Base-by-base conservation (phyloP, 1,284 basidiomycete species). In the Pseudozyma sp. region DNA sequence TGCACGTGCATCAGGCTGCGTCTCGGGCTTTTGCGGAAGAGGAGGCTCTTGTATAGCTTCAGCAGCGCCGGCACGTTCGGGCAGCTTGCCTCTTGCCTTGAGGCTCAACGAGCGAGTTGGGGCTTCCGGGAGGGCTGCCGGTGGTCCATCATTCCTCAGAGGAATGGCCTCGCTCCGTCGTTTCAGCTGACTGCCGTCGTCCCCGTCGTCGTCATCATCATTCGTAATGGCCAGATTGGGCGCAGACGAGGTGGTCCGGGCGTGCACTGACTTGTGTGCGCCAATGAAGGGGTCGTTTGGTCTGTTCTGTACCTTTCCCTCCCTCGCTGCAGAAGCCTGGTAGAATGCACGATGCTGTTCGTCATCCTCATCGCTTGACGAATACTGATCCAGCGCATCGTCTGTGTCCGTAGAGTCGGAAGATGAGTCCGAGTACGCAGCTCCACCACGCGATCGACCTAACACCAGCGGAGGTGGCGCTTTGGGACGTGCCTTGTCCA, bases 371-470 rank as follows among this genome's bases (percentile, higher is more conserved):
- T 70, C 67, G 44, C 72, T 70, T 11, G 64, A 70, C 19, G 64
- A 70, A 38, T 70, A 76, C 52, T 62, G 60, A 13, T 70, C 63
- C 5, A 67, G 47, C 19, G 60, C 63, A 40, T 70, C 73, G 34
- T 71, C 68, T 0, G 65, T 72, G 45, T 74, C 68, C 5, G 69
- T 66, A n/a, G 69, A 72, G 1, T 68, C 69, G 1, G 68, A 65
- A 11, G 76, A 78, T 0, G 77, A 79, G 35, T 74, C 71, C 4
- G 74, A 79, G 48, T 65, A 77, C 11, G 74, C 74, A n/a, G 74
- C 77, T 5, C 74, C 74, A 16, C 77, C 74, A 13, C 77, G 61
- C 3, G 74, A 77, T 3, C 77, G 55, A 11, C 77, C 77, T 2
- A 79, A 43, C 1, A 70, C 74, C 6, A 79, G 57, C 3, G 77